Percentiles rank a stretch among this genome's conserved stretches.
Evolutionary conservation across 2,329 filamentous ascomycete genomes (phyloP).

Genomic region (Arthrinium phaeospermum): DNA sequence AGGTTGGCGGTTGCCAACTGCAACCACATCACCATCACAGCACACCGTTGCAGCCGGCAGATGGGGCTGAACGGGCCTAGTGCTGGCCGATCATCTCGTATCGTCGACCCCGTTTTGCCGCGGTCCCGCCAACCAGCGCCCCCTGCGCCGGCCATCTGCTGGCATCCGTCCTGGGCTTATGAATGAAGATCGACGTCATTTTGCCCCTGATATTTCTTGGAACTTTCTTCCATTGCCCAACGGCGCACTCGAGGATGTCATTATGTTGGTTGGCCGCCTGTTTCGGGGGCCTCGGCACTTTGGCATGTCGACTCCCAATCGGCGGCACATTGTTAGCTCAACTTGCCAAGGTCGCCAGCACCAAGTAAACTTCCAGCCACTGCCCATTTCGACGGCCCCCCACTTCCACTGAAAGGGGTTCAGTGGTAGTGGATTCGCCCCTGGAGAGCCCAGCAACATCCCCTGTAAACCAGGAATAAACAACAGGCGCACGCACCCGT

Average conservation of each 20-base stretch:
- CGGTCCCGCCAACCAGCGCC: neutral
- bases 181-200: constrained; percentile 5
- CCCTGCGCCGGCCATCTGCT: neutral
- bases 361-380: neutral
- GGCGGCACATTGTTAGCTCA: neutral
- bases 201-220: neutral
- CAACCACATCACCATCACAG: neutral
- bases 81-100: constrained; percentile 5
- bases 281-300: neutral
- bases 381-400: neutral
- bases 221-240: neutral
- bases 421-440: neutral
- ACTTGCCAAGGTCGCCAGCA: neutral
- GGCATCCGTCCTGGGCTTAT: neutral
- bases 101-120: neutral
- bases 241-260: neutral
- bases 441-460: neutral
- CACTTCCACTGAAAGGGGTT: neutral
- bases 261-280: neutral
- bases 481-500: neutral
- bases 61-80: neutral
- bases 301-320: neutral
- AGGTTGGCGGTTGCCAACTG: neutral
- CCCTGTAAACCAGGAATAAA: neutral
- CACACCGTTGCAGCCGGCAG: neutral